A percentile compares a stretch with the other conserved stretches of the same genome.
phyloP scores from a whole-genome alignment of 345 rosid species.

The Eucalyptus marginata region DNA sequence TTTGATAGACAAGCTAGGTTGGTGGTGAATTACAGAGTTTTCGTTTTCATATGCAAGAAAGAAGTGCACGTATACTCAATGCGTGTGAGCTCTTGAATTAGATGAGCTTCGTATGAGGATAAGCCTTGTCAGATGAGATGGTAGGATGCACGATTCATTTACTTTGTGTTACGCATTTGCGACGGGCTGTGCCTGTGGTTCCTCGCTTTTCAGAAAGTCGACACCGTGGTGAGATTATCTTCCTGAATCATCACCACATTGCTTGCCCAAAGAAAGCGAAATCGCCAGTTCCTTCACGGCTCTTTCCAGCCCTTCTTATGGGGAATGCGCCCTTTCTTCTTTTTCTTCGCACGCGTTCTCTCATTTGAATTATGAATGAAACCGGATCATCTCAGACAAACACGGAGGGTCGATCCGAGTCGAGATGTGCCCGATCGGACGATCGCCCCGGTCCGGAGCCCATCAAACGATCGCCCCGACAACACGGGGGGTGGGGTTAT shows the following conservation, averaged over 20 bases:
- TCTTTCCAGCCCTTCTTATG: background rate
- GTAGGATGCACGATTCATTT: background rate
- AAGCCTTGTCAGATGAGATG: background rate
- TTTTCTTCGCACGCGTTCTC: background rate
- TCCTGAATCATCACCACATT: background rate
- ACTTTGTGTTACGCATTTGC: background rate
- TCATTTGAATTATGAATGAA: background rate
- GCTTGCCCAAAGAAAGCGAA: background rate
- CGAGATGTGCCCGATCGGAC: background rate
- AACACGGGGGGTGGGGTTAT: background rate
- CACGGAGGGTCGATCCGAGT: background rate
- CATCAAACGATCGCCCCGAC: background rate
- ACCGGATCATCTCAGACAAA: background rate
- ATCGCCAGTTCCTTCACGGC: background rate
- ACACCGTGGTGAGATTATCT: background rate
- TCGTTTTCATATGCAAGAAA: background rate
- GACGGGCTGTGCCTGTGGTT: background rate
- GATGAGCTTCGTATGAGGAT: background rate
- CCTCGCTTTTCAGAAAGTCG: background rate
- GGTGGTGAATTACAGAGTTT: background rate
- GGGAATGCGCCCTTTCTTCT: background rate
- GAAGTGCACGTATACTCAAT: background rate
- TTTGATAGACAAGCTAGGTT: background rate
- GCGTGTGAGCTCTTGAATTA: background rate
- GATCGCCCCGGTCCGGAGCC: background rate